Conservation (phyloP, 2,329 filamentous ascomycete species). For the Fusarium mundagurra region DNA sequence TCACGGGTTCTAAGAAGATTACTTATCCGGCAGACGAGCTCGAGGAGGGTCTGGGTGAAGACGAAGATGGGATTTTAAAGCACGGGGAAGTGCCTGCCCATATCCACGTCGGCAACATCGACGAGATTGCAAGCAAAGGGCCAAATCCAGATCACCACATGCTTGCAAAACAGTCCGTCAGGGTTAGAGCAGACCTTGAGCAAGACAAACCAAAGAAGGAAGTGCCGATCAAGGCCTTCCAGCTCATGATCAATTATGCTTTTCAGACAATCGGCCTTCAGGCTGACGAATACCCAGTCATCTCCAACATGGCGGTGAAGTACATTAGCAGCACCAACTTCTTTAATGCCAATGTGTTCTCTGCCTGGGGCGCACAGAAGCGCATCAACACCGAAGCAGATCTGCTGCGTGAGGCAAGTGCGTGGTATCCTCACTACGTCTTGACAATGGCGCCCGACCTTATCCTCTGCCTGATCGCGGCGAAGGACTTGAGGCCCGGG, state of each 20-base stretch:
- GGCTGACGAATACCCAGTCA: accelerated
- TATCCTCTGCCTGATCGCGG: not conserved
- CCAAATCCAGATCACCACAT: too few species aligned
- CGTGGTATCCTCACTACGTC: not conserved
- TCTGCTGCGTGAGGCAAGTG: not conserved
- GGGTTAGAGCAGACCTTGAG: not conserved
- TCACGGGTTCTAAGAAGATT: too few species aligned
- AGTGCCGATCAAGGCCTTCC: not conserved
- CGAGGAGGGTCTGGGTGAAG: not conserved
- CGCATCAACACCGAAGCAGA: not conserved
- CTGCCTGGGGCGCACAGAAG: accelerated
- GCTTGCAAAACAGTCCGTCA: too few species aligned
- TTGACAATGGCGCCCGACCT: not conserved
- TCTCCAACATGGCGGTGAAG: not conserved
- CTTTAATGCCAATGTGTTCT: accelerated
- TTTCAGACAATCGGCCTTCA: accelerated
- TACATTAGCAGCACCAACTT: not conserved
- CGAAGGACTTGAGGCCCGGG: accelerated
- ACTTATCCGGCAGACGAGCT: too few species aligned
- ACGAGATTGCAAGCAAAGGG: not conserved
- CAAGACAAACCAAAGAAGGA: not conserved
- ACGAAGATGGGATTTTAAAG: not conserved
- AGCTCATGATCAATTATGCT: not conserved
- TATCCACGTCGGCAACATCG: not conserved
- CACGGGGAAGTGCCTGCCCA: not conserved